These are phyloP conservation scores for Aspergillus ochraceoroseus DNA, from an alignment of 2,329 filamentous ascomycete species.

Conservation along the genomic window DNA sequence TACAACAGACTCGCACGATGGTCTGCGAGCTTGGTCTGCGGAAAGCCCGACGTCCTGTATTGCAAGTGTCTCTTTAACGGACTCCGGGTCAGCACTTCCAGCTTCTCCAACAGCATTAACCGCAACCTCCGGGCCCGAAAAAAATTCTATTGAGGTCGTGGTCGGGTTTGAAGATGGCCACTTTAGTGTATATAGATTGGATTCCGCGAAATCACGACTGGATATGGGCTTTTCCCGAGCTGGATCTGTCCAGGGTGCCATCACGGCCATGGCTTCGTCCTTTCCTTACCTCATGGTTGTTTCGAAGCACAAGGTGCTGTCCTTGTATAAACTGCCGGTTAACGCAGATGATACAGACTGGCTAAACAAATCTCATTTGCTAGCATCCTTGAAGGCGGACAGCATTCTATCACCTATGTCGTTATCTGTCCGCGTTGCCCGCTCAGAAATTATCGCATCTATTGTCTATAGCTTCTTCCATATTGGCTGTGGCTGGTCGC, in stretches of 20 bases:
- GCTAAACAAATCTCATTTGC: conserved; percentile 47
- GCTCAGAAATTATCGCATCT: conserved; percentile 65
- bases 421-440: conserved; percentile 69
- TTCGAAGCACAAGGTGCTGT: conserved; percentile 67
- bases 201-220: conserved; percentile 46
- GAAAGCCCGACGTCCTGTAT: conserved; percentile 57
- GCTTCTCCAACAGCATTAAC: conserved; percentile 57
- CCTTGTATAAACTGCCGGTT: conserved; percentile 62
- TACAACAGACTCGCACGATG: conserved; percentile 64
- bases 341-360: conserved; percentile 7
- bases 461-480: conserved; percentile 82
- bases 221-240: conserved; percentile 54
- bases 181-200: conserved; percentile 64
- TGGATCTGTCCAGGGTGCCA: conserved; percentile 58
- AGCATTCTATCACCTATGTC: conserved; percentile 73
- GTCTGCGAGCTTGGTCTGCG: conserved; percentile 73
- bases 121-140: conserved; percentile 43
- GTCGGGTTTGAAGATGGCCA: conserved; percentile 68
- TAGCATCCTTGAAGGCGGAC: conserved; percentile 76
- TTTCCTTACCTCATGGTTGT: conserved; percentile 76
- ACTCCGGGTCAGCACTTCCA: conserved; percentile 51
- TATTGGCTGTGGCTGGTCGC: conserved; percentile 72
- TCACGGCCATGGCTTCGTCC: conserved; percentile 66
- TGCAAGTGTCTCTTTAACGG: conserved; percentile 42
- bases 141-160: conserved; percentile 54